Percentiles rank a stretch among this genome's conserved stretches.
phyloP scores from a whole-genome alignment of 192 early-diverging fungal genomes.

The Diversispora epigaea region DNA sequence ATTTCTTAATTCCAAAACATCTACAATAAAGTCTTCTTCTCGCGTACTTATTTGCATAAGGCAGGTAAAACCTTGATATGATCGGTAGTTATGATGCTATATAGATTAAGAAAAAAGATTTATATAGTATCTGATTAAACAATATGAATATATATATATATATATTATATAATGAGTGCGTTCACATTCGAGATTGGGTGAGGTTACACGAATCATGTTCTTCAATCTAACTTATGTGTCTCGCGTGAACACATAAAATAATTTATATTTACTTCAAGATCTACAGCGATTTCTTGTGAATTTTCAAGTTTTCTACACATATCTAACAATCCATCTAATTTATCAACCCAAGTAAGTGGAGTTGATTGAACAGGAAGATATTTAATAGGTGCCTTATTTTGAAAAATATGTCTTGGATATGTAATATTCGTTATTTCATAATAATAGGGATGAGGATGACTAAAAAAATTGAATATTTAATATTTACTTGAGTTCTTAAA shows the following conservation, averaged over 20 bases:
- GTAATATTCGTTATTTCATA: slow-evolving; percentile 82
- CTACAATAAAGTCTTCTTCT: slow-evolving; percentile 84
- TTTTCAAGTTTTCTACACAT: slow-evolving; percentile 66
- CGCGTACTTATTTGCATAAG: slow-evolving; percentile 92
- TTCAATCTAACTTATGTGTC: background rate
- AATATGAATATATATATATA: background rate
- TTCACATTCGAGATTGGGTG: too few relatives aligned
- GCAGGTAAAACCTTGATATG: slow-evolving; percentile 94
- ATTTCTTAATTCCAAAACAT: slow-evolving; percentile 78
- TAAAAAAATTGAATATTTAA: background rate
- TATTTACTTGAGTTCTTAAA: background rate
- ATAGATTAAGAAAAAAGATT: background rate
- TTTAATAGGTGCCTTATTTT: slow-evolving; percentile 48
- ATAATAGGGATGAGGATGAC: slow-evolving; percentile 83
- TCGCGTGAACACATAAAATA: background rate
- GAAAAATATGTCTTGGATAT: slow-evolving; percentile 73
- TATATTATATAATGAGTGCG: too few relatives aligned
- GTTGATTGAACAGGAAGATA: slow-evolving; percentile 67
- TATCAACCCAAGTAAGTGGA: slow-evolving; percentile 82
- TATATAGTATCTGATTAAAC: background rate
- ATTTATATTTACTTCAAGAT: slow-evolving; percentile 61
- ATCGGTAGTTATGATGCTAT: slow-evolving; percentile 88
- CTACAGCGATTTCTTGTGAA: slow-evolving; percentile 81
- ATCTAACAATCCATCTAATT: slow-evolving; percentile 57
- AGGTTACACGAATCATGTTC: background rate